Evolutionary conservation across 768 basidiomycete species (phyloP), one percentile per base, ranked within the genome.

Genomic region (Rhodotorula diobovata): DNA sequence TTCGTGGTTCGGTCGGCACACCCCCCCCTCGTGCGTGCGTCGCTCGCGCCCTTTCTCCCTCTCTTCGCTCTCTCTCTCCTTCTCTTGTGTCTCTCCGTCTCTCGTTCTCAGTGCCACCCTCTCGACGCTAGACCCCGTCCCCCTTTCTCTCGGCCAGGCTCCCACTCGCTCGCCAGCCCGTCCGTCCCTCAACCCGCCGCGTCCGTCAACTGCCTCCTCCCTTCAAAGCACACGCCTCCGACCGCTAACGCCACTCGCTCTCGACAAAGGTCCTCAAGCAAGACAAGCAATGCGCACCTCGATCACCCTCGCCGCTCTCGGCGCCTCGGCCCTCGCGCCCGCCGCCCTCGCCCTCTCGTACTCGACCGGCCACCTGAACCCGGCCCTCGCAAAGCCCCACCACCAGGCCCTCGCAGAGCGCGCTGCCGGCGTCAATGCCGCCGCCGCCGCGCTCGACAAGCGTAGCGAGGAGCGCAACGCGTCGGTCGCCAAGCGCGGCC

Each of bases 211-310:
- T n/a, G 14, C 39, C 39, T 25, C n/a, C 39, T 60, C 50, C 35
- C 58, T 30, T n/a, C n/a, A n/a, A 39, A 7, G 9, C 39, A 14
- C 39, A 39, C 66, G 9, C 50, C 15, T 21, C 34, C 57, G 9
- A 50, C 25, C 35, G 20, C 32, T 43, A n/a, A n/a, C 58, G n/a
- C 21, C 35, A 32, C 53, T 10, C 30, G 32, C 32, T 9, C 32
- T 15, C 57, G 16, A 7, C n/a, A 23, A 25, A 50, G 32, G 6
- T 4, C 9, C 3, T 30, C 50, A 1, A 67, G 25, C 12, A n/a
- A n/a, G n/a, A n/a, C n/a, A n/a, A n/a, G n/a, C n/a, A n/a, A 68
- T 68, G 67, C 67, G 67, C 48, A 62, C 58, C 58, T 28, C 58
- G 21, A 34, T 34, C 51, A 9, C 32, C 20, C 18, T 55, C 20